A percentile compares a stretch with the other conserved stretches of the same genome.
These are phyloP conservation scores for Blumeriella jaapii DNA, from an alignment of 2,329 filamentous ascomycete species.

Conservation along the genomic window DNA sequence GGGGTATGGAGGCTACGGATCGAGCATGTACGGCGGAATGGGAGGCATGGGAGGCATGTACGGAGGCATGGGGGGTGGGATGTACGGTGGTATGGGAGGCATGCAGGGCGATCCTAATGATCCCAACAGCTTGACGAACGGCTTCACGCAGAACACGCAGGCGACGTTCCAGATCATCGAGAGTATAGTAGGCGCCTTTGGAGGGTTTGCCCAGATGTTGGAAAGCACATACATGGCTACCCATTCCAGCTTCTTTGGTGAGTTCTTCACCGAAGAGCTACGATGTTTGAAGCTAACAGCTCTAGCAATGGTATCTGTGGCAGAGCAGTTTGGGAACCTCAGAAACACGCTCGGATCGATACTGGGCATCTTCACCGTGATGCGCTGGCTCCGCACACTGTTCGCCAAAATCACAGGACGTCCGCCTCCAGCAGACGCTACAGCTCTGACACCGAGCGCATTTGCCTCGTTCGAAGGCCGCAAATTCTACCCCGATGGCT, in stretches of 20 bases:
- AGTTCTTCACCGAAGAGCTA: constrained; percentile 26
- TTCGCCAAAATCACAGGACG: constrained; percentile 89
- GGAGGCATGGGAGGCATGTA: constrained; percentile 25
- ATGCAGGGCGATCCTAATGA: constrained; percentile 64
- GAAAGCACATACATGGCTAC: constrained; percentile 99
- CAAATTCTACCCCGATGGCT: constrained; percentile 49
- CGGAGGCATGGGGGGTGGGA: constrained; percentile 27
- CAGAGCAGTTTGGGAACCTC: constrained; percentile 90
- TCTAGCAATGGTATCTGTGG: constrained; percentile 91
- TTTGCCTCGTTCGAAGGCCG: constrained; percentile 84
- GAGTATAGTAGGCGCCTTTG: constrained; percentile 91
- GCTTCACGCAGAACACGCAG: constrained; percentile 88
- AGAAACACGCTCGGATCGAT: constrained; percentile 88
- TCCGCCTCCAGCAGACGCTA: constrained; percentile 78
- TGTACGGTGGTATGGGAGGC: constrained; percentile 34
- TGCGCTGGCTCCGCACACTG: constrained; percentile 87
- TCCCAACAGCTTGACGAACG: constrained; percentile 86
- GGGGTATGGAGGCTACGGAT: constrained; percentile 27
- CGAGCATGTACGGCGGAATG: constrained; percentile 27
- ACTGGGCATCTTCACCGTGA: constrained; percentile 86
- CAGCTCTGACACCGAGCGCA: constrained; percentile 74
- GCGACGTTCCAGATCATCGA: constrained; percentile 98
- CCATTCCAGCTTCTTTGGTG: constrained; percentile 96
- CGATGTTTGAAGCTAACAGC: constrained; percentile 16
- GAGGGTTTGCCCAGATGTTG: constrained; percentile 96